Conservation (phyloP, 2,329 filamentous ascomycete species). For the Microcyclosporella mali region DNA sequence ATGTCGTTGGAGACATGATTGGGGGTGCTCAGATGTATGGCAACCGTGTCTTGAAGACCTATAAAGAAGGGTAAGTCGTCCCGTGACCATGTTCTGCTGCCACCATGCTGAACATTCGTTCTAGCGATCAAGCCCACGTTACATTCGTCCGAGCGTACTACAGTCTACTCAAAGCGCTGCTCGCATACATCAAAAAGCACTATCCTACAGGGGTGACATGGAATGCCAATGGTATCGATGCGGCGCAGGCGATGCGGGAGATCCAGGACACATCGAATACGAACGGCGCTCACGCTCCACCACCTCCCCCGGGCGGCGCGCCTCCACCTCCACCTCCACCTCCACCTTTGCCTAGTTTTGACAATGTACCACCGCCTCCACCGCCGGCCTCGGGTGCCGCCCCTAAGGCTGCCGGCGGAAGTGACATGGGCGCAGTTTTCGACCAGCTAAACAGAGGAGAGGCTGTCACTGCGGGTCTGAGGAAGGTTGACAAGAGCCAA, state of each 20-base stretch:
- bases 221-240: constrained; percentile 73
- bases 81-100: neutral
- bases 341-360: constrained; percentile 46
- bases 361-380: constrained; percentile 55
- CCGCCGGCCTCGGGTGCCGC: constrained; percentile 50
- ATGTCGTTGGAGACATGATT: constrained; percentile 77
- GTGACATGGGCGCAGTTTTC: constrained; percentile 82
- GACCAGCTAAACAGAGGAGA: constrained; percentile 84
- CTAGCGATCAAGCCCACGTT: constrained; percentile 69
- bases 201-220: constrained; percentile 74
- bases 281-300: constrained; percentile 43
- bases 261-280: constrained; percentile 37
- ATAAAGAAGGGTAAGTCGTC: constrained; percentile 65
- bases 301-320: constrained; percentile 48
- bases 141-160: constrained; percentile 94
- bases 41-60: constrained; percentile 85
- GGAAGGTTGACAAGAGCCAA: constrained; percentile 88
- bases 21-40: constrained; percentile 87
- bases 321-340: constrained; percentile 64
- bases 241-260: constrained; percentile 61
- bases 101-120: constrained; percentile 1
- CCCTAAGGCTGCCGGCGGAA: constrained; percentile 35
- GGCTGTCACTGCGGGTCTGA: constrained; percentile 77
- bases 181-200: constrained; percentile 77
- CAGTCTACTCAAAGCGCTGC: constrained; percentile 76